phyloP scores from a whole-genome alignment of 2,329 filamentous ascomycete species.

The Exophiala oligosperma region DNA sequence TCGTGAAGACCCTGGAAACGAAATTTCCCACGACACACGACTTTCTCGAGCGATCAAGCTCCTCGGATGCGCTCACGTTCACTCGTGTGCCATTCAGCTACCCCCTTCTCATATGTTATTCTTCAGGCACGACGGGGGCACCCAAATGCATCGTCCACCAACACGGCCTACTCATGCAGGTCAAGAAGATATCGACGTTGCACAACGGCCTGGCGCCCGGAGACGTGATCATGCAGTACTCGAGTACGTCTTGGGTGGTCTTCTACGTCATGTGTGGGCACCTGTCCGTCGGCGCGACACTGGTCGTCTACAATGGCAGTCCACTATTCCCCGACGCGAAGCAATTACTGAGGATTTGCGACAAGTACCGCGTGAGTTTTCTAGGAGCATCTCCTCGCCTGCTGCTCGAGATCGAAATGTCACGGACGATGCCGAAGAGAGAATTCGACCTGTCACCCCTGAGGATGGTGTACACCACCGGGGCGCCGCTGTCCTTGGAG shows the following conservation, averaged over 20 bases:
- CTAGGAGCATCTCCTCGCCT: slow-evolving; percentile 49
- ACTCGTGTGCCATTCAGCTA: slow-evolving; percentile 41
- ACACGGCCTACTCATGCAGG: slow-evolving; percentile 45
- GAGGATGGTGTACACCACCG: slow-evolving; percentile 47
- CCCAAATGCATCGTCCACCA: slow-evolving; percentile 50
- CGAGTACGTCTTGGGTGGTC: slow-evolving; percentile 50
- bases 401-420: slow-evolving; percentile 44
- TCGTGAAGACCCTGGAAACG: neutral
- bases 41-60: slow-evolving; percentile 36
- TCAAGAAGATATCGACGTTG: slow-evolving; percentile 43
- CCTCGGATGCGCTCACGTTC: slow-evolving; percentile 37
- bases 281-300: slow-evolving; percentile 42
- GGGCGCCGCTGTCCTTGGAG: slow-evolving; percentile 43
- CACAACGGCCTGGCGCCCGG: slow-evolving; percentile 44
- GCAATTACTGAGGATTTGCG: slow-evolving; percentile 38
- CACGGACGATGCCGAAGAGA: slow-evolving; percentile 11
- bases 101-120: slow-evolving; percentile 47
- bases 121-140: slow-evolving; percentile 44
- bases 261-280: slow-evolving; percentile 48
- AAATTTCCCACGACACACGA: slow-evolving; percentile 28
- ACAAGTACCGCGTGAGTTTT: slow-evolving; percentile 41
- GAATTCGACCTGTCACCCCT: slow-evolving; percentile 41
- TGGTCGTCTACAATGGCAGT: slow-evolving; percentile 47
- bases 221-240: slow-evolving; percentile 48
- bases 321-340: slow-evolving; percentile 42